A percentile compares a stretch with the other conserved stretches of the same genome.
Conservation (phyloP, 192 early-diverging fungal genomes). For the Haplosporangium gracile region DNA sequence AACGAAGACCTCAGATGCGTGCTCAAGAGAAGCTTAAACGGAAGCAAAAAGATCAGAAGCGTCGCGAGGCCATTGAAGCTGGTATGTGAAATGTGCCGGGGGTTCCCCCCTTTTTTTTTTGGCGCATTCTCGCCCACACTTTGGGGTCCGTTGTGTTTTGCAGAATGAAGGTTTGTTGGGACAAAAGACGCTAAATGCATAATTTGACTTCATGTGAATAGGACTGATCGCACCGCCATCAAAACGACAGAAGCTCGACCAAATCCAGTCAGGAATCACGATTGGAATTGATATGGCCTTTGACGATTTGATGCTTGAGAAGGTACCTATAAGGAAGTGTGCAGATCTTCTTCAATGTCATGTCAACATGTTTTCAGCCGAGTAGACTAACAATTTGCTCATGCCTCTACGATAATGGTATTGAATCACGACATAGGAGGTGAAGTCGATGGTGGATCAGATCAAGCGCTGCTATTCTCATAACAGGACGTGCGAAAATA, state of each 20-base stretch:
- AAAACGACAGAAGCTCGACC: constrained; percentile 62
- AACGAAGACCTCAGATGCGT: constrained; percentile 56
- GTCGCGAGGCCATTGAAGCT: constrained; percentile 61
- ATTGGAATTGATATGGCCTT: constrained; percentile 87
- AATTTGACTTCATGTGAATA: background rate
- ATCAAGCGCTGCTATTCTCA: constrained; percentile 79
- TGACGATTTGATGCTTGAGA: constrained; percentile 82
- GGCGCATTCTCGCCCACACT: background rate
- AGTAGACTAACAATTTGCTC: too few relatives aligned
- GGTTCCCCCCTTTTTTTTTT: background rate
- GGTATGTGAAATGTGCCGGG: constrained; percentile 10
- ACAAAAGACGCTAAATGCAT: background rate
- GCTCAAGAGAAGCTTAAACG: constrained; percentile 62
- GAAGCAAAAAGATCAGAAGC: constrained; percentile 64
- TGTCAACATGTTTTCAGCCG: too few relatives aligned
- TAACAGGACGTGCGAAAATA: constrained; percentile 68
- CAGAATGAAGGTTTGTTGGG: constrained; percentile 2
- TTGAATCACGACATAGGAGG: constrained; percentile 60
- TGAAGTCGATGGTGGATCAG: constrained; percentile 79
- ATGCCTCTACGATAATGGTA: background rate
- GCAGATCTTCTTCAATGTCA: too few relatives aligned
- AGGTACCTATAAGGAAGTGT: constrained; percentile 51
- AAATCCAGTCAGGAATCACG: constrained; percentile 63
- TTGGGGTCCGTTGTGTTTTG: background rate
- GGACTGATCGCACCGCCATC: constrained; percentile 50